Evolutionary conservation across 257 asterid species (phyloP).

Genomic region (Striga asiatica): DNA sequence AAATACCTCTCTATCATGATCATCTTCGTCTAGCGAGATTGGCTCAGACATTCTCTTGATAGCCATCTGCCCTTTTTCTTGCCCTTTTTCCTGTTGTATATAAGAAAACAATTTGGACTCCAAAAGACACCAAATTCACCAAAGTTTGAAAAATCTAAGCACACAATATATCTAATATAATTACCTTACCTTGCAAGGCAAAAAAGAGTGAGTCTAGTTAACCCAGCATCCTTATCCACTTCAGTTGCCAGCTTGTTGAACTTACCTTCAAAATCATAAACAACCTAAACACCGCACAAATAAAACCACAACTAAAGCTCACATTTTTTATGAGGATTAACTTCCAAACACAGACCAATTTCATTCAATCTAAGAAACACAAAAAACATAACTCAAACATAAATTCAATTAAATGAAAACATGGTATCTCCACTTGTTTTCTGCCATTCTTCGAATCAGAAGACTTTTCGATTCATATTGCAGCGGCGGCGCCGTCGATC

Average conservation of each 20-base stretch:
- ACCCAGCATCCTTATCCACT: constrained; percentile 58
- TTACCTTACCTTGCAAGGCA: constrained; percentile 73
- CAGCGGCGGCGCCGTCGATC: too few species aligned
- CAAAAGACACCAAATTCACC: constrained; percentile 5
- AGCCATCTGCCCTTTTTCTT: constrained; percentile 62
- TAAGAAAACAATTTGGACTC: constrained; percentile 48
- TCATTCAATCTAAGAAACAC: background rate
- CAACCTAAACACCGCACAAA: constrained; percentile 22
- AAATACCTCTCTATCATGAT: constrained; percentile 56
- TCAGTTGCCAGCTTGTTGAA: constrained; percentile 53
- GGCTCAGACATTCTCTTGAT: too few species aligned
- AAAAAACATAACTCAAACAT: background rate
- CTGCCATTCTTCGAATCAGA: constrained; percentile 34
- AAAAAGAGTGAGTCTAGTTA: constrained; percentile 55
- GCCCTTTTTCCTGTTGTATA: constrained; percentile 55
- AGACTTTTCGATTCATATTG: too few species aligned
- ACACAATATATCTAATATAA: background rate
- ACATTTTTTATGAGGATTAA: background rate
- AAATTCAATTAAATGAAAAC: background rate
- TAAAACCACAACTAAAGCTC: background rate
- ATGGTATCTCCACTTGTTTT: constrained; percentile 49
- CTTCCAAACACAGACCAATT: background rate
- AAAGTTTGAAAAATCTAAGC: background rate
- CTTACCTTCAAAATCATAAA: constrained; percentile 40
- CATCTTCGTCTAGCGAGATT: too few species aligned